phyloP scores from a whole-genome alignment of 148 eudicot species.

The Rhododendron williamsianum region DNA sequence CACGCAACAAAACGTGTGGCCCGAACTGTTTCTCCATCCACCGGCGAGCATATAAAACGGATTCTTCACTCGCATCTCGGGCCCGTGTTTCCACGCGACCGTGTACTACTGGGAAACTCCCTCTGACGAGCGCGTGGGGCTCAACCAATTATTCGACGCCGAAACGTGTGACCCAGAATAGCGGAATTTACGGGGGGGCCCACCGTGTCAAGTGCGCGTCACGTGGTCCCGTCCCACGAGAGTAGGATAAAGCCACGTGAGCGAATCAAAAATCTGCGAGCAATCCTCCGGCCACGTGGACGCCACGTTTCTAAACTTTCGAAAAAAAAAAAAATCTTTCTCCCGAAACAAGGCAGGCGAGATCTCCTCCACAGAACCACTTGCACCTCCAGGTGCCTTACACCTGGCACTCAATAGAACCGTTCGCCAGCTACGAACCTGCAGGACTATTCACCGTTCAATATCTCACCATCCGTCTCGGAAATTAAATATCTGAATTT shows the following conservation, averaged over 20 bases:
- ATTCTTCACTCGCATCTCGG: neutral
- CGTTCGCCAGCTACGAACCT: neutral
- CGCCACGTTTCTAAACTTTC: neutral
- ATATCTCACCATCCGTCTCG: accelerated
- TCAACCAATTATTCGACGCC: neutral
- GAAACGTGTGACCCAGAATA: neutral
- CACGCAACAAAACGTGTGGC: neutral
- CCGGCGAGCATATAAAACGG: neutral
- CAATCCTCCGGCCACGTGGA: slow-evolving; percentile 6
- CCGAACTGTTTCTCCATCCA: neutral
- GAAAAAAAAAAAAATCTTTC: slow-evolving; percentile 14
- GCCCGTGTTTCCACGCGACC: neutral
- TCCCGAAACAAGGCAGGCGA: neutral
- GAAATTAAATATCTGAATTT: too few species aligned
- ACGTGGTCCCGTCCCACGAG: neutral
- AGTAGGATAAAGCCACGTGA: slow-evolving; percentile 2
- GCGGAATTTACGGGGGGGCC: neutral
- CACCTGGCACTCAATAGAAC: slow-evolving; percentile 8
- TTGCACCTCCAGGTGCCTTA: neutral
- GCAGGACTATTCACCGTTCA: too few species aligned
- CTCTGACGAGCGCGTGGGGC: neutral
- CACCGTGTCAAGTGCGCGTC: neutral
- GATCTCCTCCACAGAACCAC: slow-evolving; percentile 11
- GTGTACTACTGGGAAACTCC: neutral
- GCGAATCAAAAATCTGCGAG: slow-evolving; percentile 11